Conservation (phyloP, 2,329 filamentous ascomycete species). For the Trematosphaeria pertusa region DNA sequence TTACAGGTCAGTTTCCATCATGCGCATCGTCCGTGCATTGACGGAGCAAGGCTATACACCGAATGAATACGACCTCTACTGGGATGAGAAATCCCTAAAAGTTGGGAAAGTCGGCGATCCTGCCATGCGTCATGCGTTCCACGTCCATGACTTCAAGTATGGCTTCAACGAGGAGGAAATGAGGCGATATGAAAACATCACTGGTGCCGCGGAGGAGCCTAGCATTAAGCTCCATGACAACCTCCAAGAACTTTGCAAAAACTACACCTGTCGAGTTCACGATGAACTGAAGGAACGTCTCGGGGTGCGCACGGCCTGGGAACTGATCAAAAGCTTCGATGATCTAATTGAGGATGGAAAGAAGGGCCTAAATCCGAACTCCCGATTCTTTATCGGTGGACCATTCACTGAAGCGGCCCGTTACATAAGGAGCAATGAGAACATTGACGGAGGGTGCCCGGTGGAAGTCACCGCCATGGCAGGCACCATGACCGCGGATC, state of each 20-base stretch:
- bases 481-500: neutral
- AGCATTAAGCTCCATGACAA: neutral
- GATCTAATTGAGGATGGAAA: too few species aligned
- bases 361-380: too few species aligned
- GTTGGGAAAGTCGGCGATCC: neutral
- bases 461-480: neutral
- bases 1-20: neutral
- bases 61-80: neutral
- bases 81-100: neutral
- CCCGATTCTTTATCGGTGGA: neutral
- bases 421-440: too few species aligned
- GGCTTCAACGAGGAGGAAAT: neutral
- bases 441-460: too few species aligned
- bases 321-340: too few species aligned
- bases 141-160: neutral
- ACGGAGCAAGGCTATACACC: neutral
- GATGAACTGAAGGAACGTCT: too few species aligned
- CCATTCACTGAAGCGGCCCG: neutral
- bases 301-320: too few species aligned
- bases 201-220: too few species aligned
- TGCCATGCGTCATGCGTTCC: neutral
- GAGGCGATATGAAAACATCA: neutral
- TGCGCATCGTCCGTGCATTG: neutral
- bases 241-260: neutral
- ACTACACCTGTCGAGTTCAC: neutral